Evolutionary conservation across 352 stramenopile genomes (phyloP), one percentile per base, ranked within the genome.

Genomic region (Pythium scleroteichum): DNA sequence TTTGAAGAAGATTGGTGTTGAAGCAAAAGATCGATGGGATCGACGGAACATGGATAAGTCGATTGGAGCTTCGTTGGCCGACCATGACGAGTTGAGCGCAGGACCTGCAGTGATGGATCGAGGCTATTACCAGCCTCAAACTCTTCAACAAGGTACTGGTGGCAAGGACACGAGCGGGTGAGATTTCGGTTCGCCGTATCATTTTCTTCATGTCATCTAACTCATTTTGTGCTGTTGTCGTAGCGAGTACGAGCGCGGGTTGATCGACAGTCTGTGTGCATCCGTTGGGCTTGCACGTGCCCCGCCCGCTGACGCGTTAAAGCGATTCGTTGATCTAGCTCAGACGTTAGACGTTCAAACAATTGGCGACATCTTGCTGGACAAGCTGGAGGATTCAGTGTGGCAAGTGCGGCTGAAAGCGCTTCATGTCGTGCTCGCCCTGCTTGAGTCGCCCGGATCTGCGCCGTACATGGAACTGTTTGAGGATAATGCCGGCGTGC

Each of bases 21-120:
- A 87, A 54, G 84, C 83, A 14, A 77, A 86, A 19, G 86, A 95
- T 33, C 88, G 84, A 26, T 95, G 85, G 84, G 84, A 95, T 20
- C 79, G 84, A 17, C 86, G 86, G 35, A 94, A 95, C 76, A 93
- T 95, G 80, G 86, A 95, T 68, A 94, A 94, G 69, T 92, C 82
- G 16, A 95, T 95, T 73, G 84, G 75, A n/a, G 89, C 82, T n/a
- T 95, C 86, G 10, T 69, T 95, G 17, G 84, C 86, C 38, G 86
- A 95, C 64, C 82, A 95, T 59, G 86, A 95, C 42, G 86, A 94
- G 48, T 62, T 94, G 40, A 79, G 71, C n/a, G 78, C 83, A 8
- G 82, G 79, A 0, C 70, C 76, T 8, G 68, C 84, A 29, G 68
- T 92, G 26, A 75, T 89, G 58, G 83, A 94, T 24, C 81, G 80